phyloP scores from a whole-genome alignment of 352 stramenopile genomes.

The Phytophthora sansomeana region DNA sequence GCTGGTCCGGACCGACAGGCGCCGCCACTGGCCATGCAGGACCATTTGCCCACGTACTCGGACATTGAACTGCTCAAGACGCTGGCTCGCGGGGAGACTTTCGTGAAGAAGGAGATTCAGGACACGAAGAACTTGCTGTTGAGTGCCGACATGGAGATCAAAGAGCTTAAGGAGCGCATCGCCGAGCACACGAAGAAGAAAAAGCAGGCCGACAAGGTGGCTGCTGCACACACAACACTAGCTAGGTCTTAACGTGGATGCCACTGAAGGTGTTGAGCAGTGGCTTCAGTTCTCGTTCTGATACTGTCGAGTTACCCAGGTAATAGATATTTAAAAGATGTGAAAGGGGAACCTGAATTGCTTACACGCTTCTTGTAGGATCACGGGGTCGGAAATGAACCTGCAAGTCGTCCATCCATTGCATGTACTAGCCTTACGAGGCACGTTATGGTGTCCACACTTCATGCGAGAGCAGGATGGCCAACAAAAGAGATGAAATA shows the following conservation, averaged over 20 bases:
- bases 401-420: too few species aligned
- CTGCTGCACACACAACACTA: conserved; percentile 24
- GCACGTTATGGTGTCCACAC: too few species aligned
- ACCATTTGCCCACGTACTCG: conserved; percentile 89
- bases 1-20: conserved; percentile 72
- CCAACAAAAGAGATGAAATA: too few species aligned
- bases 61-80: conserved; percentile 90
- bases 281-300: neutral
- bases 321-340: conserved; percentile 18
- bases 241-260: neutral
- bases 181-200: conserved; percentile 83
- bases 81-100: conserved; percentile 84
- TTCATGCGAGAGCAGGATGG: too few species aligned
- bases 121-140: conserved; percentile 78
- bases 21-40: conserved; percentile 73
- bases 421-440: too few species aligned
- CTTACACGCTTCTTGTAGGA: neutral
- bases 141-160: conserved; percentile 72
- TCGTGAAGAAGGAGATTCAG: conserved; percentile 77
- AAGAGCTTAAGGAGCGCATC: conserved; percentile 80
- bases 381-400: too few species aligned
- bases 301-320: neutral
- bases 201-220: conserved; percentile 67
- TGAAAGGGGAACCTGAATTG: neutral
- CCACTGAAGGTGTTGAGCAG: neutral